Evolutionary conservation across 2,329 filamentous ascomycete genomes (phyloP).

Genomic region (Mycocentrospora acerina): DNA sequence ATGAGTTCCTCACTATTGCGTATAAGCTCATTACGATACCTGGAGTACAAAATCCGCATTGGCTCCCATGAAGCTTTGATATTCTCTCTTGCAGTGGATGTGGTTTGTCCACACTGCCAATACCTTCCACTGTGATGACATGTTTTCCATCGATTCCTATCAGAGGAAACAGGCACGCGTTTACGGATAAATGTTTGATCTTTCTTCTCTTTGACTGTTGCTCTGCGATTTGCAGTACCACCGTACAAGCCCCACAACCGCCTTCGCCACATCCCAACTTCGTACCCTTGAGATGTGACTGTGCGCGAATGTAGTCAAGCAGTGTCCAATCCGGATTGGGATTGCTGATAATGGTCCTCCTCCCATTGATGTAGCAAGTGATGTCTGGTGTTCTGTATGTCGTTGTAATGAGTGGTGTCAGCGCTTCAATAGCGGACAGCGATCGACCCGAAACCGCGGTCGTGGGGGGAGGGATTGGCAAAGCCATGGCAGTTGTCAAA

Average conservation of each 20-base stretch:
- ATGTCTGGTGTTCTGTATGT: conserved; percentile 75
- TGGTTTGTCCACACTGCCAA: conserved; percentile 79
- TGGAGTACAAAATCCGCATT: conserved; percentile 93
- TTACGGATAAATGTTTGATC: conserved; percentile 92
- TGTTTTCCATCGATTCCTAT: conserved; percentile 94
- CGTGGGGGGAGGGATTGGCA: conserved; percentile 34
- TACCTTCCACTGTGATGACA: conserved; percentile 94
- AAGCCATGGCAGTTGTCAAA: conserved; percentile 20
- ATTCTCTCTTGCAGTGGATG: conserved; percentile 90
- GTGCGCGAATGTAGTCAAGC: conserved; percentile 80
- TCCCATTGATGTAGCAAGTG: conserved; percentile 90
- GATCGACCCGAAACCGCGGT: conserved; percentile 20
- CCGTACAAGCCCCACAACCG: conserved; percentile 91
- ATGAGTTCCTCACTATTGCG: conserved; percentile 75
- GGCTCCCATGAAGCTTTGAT: conserved; percentile 85
- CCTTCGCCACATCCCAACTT: conserved; percentile 96
- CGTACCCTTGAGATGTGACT: conserved; percentile 87
- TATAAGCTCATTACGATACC: conserved; percentile 95
- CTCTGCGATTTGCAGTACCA: conserved; percentile 53
- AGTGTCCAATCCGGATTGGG: conserved; percentile 89
- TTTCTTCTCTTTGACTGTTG: conserved; percentile 77
- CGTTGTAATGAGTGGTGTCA: conserved; percentile 67
- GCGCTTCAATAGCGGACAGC: conserved; percentile 41
- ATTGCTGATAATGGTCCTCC: conserved; percentile 76
- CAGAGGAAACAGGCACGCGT: conserved; percentile 88